These are phyloP conservation scores for Sphaerostilbella broomeana DNA, from an alignment of 2,329 filamentous ascomycete species.

Conservation along the genomic window DNA sequence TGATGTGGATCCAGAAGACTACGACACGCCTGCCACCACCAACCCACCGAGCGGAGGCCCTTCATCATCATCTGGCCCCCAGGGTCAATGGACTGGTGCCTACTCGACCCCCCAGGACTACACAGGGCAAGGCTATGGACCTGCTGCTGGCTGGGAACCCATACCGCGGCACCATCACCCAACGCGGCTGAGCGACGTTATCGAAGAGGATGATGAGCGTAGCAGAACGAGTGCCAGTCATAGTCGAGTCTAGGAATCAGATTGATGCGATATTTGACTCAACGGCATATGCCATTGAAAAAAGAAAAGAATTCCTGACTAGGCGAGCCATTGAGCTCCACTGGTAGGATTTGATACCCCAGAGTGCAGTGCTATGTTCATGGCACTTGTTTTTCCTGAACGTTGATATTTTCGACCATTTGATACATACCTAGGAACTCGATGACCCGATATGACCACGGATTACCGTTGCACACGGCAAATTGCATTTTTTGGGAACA, in stretches of 20 bases:
- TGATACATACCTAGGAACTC: conserved; percentile 4
- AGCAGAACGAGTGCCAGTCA: conserved; percentile 68
- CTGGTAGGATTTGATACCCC: not conserved
- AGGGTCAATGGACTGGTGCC: conserved; percentile 35
- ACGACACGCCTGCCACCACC: conserved; percentile 46
- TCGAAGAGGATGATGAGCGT: conserved; percentile 77
- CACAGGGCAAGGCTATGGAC: conserved; percentile 57
- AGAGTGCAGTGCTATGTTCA: not conserved
- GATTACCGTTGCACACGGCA: not conserved
- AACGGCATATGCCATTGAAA: not conserved
- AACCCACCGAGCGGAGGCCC: conserved; percentile 32
- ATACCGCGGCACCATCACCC: conserved; percentile 78
- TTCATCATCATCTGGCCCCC: conserved; percentile 23
- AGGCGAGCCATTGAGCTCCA: not conserved
- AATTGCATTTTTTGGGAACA: conserved; percentile 8
- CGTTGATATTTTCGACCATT: conserved; percentile 7
- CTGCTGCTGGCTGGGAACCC: conserved; percentile 68
- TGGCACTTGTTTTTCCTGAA: conserved; percentile 3
- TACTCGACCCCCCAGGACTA: conserved; percentile 52
- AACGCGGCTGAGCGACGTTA: conserved; percentile 79
- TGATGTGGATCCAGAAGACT: conserved; percentile 50
- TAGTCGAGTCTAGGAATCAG: conserved; percentile 37
- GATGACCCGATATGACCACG: conserved; percentile 6
- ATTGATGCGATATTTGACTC: conserved; percentile 8
- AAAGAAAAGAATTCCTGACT: not conserved